Evolutionary conservation across 2,329 filamentous ascomycete species (phyloP).

Genomic region (Pseudogymnoascus sp.): DNA sequence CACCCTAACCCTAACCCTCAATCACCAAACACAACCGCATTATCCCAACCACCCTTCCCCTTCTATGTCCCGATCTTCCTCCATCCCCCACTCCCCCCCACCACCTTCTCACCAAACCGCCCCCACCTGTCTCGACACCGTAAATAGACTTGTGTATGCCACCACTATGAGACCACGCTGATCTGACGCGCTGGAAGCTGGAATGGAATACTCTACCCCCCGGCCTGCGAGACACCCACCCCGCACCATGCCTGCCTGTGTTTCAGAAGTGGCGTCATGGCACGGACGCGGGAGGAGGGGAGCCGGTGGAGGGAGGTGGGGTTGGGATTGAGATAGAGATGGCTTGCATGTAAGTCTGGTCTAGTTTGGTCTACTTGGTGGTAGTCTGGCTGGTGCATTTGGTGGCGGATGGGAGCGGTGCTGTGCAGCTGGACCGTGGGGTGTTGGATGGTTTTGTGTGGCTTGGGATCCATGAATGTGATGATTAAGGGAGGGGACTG

Average conservation of each 20-base stretch:
- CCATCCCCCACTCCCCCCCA: background rate
- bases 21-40: background rate
- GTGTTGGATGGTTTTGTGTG: background rate
- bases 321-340: background rate
- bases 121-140: background rate
- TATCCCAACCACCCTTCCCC: background rate
- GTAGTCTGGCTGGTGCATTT: background rate
- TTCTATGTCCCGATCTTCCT: background rate
- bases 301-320: background rate
- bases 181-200: background rate
- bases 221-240: background rate
- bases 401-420: background rate
- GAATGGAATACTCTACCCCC: background rate
- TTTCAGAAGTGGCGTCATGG: constrained; percentile 7
- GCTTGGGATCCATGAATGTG: background rate
- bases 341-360: background rate
- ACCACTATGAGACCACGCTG: background rate
- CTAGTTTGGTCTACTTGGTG: background rate
- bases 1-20: too few relatives aligned
- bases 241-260: background rate
- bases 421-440: background rate
- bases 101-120: background rate
- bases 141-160: background rate
- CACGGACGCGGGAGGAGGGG: background rate
- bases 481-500: background rate